These are phyloP conservation scores for Trichophyton schoenleinii DNA, from an alignment of 2,329 filamentous ascomycete species.

Conservation along the genomic window DNA sequence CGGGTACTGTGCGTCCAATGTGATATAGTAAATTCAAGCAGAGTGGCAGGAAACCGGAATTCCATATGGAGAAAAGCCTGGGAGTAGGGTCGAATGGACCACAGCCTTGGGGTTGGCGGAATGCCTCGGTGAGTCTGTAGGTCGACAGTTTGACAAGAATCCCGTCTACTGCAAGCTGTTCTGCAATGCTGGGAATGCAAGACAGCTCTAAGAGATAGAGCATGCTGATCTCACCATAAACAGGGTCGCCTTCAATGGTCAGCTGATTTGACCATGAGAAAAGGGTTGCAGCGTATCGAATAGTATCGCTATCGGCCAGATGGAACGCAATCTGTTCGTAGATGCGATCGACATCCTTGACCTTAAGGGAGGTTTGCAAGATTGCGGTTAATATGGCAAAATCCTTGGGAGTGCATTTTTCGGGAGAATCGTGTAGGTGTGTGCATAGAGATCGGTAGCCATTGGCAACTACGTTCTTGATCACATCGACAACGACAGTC, in stretches of 20 bases:
- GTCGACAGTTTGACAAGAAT: slow-evolving; percentile 67
- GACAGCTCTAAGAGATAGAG: slow-evolving; percentile 82
- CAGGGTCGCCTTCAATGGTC: slow-evolving; percentile 62
- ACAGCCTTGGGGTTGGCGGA: slow-evolving; percentile 55
- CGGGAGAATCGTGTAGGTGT: slow-evolving; percentile 63
- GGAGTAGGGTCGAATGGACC: slow-evolving; percentile 66
- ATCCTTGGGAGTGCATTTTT: slow-evolving; percentile 59
- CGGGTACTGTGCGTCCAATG: slow-evolving; percentile 67
- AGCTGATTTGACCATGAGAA: slow-evolving; percentile 91
- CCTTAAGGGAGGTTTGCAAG: slow-evolving; percentile 66
- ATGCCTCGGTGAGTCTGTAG: slow-evolving; percentile 64
- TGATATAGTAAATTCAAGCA: slow-evolving; percentile 77
- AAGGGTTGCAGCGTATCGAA: slow-evolving; percentile 70
- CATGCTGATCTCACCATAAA: slow-evolving; percentile 87
- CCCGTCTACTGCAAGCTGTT: slow-evolving; percentile 79
- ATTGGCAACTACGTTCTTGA: slow-evolving; percentile 64
- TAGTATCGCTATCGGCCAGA: slow-evolving; percentile 51
- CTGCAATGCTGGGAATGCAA: slow-evolving; percentile 64
- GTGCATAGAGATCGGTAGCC: slow-evolving; percentile 73
- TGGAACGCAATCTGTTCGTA: slow-evolving; percentile 60
- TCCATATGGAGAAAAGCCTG: slow-evolving; percentile 82
- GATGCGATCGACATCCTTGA: slow-evolving; percentile 62
- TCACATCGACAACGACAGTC: slow-evolving; percentile 61
- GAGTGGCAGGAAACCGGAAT: slow-evolving; percentile 72
- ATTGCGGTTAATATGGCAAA: slow-evolving; percentile 79